phyloP scores from a whole-genome alignment of 129 eudicot genomes.

The Smallanthus sonchifolius region DNA sequence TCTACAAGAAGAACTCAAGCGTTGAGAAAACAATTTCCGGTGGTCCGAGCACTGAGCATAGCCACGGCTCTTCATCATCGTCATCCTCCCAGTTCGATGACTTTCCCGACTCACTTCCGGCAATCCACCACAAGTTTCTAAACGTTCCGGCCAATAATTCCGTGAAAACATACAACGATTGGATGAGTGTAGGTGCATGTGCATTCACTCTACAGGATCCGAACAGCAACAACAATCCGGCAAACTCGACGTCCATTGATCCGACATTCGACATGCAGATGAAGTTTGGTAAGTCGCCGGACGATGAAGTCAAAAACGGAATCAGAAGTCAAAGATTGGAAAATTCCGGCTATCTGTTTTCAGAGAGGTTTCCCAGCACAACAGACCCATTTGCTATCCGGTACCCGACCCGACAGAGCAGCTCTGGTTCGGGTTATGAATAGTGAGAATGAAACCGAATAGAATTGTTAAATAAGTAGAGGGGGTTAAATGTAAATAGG shows the following conservation, averaged over 20 bases:
- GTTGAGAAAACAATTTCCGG: slow-evolving; percentile 40
- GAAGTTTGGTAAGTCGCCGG: slow-evolving; percentile 19
- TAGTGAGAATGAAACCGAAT: slow-evolving; percentile 18
- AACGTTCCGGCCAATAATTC: slow-evolving; percentile 42
- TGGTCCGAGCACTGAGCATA: slow-evolving; percentile 44
- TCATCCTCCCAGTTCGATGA: slow-evolving; percentile 67
- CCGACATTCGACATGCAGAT: slow-evolving; percentile 32
- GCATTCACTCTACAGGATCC: slow-evolving; percentile 34
- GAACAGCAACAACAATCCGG: neutral
- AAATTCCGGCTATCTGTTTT: slow-evolving; percentile 33
- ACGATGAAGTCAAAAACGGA: slow-evolving; percentile 56
- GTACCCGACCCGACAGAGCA: slow-evolving; percentile 43
- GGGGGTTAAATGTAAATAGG: slow-evolving; percentile 17
- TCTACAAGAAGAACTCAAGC: slow-evolving; percentile 80
- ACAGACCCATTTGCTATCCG: slow-evolving; percentile 60
- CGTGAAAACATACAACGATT: slow-evolving; percentile 33
- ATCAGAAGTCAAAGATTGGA: slow-evolving; percentile 36
- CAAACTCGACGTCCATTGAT: slow-evolving; percentile 19
- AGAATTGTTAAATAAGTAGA: neutral
- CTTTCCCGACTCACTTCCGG: slow-evolving; percentile 54
- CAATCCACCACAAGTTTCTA: slow-evolving; percentile 44
- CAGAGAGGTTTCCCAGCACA: slow-evolving; percentile 21
- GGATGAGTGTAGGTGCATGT: slow-evolving; percentile 55
- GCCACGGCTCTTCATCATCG: slow-evolving; percentile 62
- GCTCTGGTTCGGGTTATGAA: slow-evolving; percentile 29